Base-by-base conservation (phyloP, 2,329 filamentous ascomycete genomes). In the Trichoderma breve region DNA sequence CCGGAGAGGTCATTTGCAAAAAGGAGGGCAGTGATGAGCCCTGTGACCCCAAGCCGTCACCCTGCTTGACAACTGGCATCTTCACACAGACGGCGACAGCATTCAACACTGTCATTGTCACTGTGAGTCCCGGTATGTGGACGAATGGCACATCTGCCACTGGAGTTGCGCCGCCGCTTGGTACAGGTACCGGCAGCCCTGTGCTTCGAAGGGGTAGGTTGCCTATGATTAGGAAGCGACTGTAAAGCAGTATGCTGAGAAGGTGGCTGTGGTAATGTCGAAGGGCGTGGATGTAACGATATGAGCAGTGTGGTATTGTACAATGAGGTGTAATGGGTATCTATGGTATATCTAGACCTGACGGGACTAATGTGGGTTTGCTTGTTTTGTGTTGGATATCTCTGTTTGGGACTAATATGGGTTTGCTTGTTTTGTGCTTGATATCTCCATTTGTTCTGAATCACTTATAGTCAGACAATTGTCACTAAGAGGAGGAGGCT, bases 31-130 rank as follows among this genome's bases (percentile, higher is more conserved):
- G 75, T 39, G 79, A 78, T 1, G 70, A 75, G 39, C 76, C 78
- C 15, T 81, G 80, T 72, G 71, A 74, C 28, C 57, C 60, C 18
- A 69, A 53, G 28, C 43, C 73, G 53, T 68, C 75, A 26, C 74
- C 73, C 24, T 81, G 78, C 67, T 65, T 75, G 15, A 60, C 58
- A 9, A 64, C 68, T 3, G 74, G 75, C 14, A 71, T 76, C 26
- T 79, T 77, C 6, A 81, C 80, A 30, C 79, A 77, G 55, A 76
- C 81, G 28, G 73, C 77, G 12, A 82, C 81, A 15, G 75, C 79
- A 39, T 83, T 80, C 74, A 82, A 82, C 75, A 83, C 81, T 1
- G 75, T 82, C n/a, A 72, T 77, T 18, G 76, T 79, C 71, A 82
- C 80, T 6, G 75, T 80, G 18, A 63, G 58, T 4, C 3, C 15